Percentiles rank a stretch among this genome's conserved stretches.
Conservation (phyloP, 352 stramenopile genomes). For the Phytophthora podocarpi region DNA sequence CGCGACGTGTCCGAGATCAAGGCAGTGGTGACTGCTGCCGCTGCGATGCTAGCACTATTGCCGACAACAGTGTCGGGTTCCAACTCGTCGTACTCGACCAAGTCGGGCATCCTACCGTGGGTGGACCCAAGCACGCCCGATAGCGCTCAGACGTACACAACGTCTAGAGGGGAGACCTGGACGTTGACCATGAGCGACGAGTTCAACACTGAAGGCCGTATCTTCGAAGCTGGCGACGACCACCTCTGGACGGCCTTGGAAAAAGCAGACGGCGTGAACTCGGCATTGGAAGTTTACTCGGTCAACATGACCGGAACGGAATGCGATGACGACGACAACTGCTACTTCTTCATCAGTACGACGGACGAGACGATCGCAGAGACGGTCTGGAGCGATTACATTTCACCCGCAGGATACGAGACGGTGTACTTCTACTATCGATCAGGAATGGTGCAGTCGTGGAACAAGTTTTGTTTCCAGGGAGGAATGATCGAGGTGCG, state of each 20-base stretch:
- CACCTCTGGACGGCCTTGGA: conserved; percentile 91
- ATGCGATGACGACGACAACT: conserved; percentile 42
- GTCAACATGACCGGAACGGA: conserved; percentile 59
- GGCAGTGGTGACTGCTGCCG: no score
- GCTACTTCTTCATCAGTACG: conserved; percentile 51
- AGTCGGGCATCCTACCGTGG: conserved; percentile 28
- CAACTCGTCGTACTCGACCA: conserved; percentile 29
- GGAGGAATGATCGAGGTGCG: conserved; percentile 87
- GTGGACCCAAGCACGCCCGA: conserved; percentile 18
- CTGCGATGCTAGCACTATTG: no score
- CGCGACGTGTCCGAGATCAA: no score
- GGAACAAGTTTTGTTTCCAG: conserved; percentile 70
- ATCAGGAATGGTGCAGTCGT: no score
- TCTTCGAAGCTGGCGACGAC: conserved; percentile 91
- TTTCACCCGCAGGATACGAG: conserved; percentile 31
- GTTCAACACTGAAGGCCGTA: conserved; percentile 52
- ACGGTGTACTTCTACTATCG: conserved; percentile 32
- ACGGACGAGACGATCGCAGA: conserved; percentile 38
- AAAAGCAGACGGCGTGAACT: conserved; percentile 78
- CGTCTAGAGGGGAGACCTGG: conserved; percentile 45
- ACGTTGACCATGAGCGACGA: conserved; percentile 68
- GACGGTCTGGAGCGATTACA: conserved; percentile 52
- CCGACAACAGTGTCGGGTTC: not conserved
- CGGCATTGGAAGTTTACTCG: conserved; percentile 92
- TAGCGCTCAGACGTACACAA: conserved; percentile 36